These are phyloP conservation scores for Hypoxylon sp. DNA, from an alignment of 2,329 filamentous ascomycete genomes.

Conservation along the genomic window DNA sequence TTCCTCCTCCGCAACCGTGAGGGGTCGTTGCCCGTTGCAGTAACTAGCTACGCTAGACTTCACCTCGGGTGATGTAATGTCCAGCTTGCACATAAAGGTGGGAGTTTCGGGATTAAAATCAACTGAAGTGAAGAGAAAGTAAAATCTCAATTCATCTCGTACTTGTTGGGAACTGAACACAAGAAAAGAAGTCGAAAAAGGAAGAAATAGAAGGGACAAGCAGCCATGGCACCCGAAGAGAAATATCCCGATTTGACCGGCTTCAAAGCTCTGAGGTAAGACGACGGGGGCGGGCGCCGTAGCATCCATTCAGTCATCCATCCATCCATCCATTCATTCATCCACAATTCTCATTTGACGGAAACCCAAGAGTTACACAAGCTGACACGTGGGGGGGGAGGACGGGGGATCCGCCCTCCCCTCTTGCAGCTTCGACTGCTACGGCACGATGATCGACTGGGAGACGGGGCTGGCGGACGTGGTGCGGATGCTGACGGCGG, in stretches of 20 bases:
- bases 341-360: not conserved
- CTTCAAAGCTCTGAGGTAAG: slow-evolving; percentile 43
- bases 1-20: slow-evolving; percentile 17
- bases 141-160: not conserved
- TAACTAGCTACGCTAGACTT: slow-evolving; percentile 10
- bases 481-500: slow-evolving; percentile 58
- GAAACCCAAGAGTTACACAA: not conserved
- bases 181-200: slow-evolving; percentile 35
- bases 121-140: not conserved
- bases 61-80: slow-evolving; percentile 20
- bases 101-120: slow-evolving; percentile 16
- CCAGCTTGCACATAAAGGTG: slow-evolving; percentile 13
- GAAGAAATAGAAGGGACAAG: no score
- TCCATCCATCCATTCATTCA: not conserved
- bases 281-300: no score
- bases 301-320: not conserved
- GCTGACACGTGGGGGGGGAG: no score
- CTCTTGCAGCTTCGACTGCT: slow-evolving; percentile 72
- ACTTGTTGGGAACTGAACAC: not conserved
- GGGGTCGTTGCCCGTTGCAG: slow-evolving; percentile 4
- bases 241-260: slow-evolving; percentile 40
- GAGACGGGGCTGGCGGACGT: slow-evolving; percentile 68
- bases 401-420: no score
- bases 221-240: slow-evolving; percentile 36
- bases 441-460: slow-evolving; percentile 83